Base-by-base conservation (phyloP, 441 rosid species). In the Syzygium malaccense region DNA sequence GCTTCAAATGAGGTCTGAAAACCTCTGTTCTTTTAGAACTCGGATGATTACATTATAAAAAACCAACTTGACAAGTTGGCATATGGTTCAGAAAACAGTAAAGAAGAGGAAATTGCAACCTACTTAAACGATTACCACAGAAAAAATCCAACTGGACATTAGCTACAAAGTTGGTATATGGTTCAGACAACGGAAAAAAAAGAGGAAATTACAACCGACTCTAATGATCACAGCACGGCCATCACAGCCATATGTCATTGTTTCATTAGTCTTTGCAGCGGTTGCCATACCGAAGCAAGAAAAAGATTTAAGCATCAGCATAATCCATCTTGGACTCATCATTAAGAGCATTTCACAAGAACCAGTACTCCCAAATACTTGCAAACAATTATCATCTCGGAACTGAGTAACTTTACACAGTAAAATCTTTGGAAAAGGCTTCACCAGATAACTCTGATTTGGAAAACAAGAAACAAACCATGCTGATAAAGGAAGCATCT, bases 1-100 rank as follows among this genome's bases (percentile, higher is more conserved):
- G 1, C 26, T 19, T 68, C 25, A 37, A 33, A 68, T 32, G 14
- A 68, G 26, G 48, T 68, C 79, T 33, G 33, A 33, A 4, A 68
- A n/a, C 23, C 48, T 66, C 7, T 66, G 0, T 32, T 18, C 1
- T 0, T 19, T 66, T 9, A 33, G 79, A 68, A 68, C 26, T 5
- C 3, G 26, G 14, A 32, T 9, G 25, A 32, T 32, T 19, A 32
- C 7, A 18, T 8, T 32, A 8, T 10, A 9, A 66, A 66, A 17
- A 32, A 17, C 5, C 13, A 2, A 32, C 23, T 30, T 12, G 41
- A 30, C 41, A 17, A 30, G 6, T 66, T 66, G 78, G 41, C 17
- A 15, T 66, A 32, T 17, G 10, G 41, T 66, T 32, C 6, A 66
- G 6, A 66, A 66, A 17, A 30, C 2, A 66, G 1, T 17, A 30